These are phyloP conservation scores for Penicillium diatomitis DNA, from an alignment of 495 filamentous ascomycete genomes.

Conservation along the genomic window DNA sequence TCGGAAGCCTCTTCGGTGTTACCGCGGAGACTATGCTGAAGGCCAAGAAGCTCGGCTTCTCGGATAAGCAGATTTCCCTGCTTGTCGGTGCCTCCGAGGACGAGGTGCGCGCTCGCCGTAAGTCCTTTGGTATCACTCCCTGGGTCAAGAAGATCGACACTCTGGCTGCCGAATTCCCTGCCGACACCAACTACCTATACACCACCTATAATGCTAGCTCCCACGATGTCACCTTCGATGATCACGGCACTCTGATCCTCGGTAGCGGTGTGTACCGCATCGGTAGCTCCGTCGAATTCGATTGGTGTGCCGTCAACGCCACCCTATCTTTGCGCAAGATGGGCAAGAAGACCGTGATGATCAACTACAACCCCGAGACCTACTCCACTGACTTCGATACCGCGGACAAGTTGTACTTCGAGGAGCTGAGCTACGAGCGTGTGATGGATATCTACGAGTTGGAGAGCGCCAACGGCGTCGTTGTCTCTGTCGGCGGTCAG, in stretches of 20 bases:
- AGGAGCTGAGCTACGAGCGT: constrained; percentile 93
- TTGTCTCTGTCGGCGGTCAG: constrained; percentile 93
- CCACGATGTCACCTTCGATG: constrained; percentile 92
- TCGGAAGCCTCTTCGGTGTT: constrained; percentile 77
- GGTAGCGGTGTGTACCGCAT: constrained; percentile 96
- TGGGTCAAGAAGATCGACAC: constrained; percentile 99
- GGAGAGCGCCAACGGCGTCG: constrained; percentile 77
- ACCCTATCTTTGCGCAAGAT: constrained; percentile 76
- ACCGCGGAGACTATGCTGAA: constrained; percentile 79
- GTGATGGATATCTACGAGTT: constrained; percentile 99
- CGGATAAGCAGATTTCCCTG: constrained; percentile 85
- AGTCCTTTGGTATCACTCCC: constrained; percentile 74
- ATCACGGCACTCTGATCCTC: constrained; percentile 82
- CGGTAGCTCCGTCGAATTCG: constrained; percentile 95
- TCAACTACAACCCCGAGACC: constrained; percentile 93
- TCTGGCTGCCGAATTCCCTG: constrained; percentile 95
- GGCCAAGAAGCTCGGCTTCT: constrained; percentile 97
- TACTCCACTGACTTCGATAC: constrained; percentile 84
- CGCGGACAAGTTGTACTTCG: constrained; percentile 94
- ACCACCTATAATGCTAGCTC: constrained; percentile 96
- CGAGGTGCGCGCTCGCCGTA: constrained; percentile 74
- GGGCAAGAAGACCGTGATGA: constrained; percentile 98
- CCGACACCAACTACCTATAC: constrained; percentile 93
- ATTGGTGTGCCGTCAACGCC: constrained; percentile 96
- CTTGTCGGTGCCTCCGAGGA: constrained; percentile 82